Conservation (phyloP, 306 rosid genomes). For the Dryas alaskensis region DNA sequence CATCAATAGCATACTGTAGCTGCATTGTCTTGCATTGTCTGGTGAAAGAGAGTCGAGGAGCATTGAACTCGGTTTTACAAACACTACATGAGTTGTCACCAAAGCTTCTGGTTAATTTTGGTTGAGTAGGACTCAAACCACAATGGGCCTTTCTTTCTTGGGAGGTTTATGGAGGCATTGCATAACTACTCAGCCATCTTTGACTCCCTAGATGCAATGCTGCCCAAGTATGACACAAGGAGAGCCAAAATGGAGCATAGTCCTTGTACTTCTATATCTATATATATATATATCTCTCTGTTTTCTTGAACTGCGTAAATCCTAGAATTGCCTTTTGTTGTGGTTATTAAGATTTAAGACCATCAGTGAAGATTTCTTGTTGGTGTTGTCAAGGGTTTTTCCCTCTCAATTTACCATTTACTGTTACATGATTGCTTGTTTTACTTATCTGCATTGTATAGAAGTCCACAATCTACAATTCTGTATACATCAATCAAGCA, state of each 20-base stretch:
- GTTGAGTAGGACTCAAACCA: constrained; percentile 27
- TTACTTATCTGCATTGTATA: no score
- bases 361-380: no score
- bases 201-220: constrained; percentile 18
- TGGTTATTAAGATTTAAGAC: no score
- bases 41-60: constrained; percentile 24
- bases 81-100: constrained; percentile 13
- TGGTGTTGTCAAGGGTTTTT: no score
- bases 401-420: no score
- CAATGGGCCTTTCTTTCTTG: constrained; percentile 27
- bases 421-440: no score
- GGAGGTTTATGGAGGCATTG: constrained; percentile 27
- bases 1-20: constrained; percentile 13
- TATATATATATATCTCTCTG: no score
- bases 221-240: constrained; percentile 20
- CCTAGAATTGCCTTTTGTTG: no score
- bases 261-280: no score
- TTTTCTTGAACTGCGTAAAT: no score
- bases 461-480: no score
- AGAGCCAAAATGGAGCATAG: constrained; percentile 23
- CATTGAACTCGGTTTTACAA: constrained; percentile 19
- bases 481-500: no score
- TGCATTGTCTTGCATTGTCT: constrained; percentile 4
- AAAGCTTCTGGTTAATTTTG: constrained; percentile 11
- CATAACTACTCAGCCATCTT: constrained; percentile 25